Conservation (phyloP, 441 rosid genomes). For the Hura crepitans region DNA sequence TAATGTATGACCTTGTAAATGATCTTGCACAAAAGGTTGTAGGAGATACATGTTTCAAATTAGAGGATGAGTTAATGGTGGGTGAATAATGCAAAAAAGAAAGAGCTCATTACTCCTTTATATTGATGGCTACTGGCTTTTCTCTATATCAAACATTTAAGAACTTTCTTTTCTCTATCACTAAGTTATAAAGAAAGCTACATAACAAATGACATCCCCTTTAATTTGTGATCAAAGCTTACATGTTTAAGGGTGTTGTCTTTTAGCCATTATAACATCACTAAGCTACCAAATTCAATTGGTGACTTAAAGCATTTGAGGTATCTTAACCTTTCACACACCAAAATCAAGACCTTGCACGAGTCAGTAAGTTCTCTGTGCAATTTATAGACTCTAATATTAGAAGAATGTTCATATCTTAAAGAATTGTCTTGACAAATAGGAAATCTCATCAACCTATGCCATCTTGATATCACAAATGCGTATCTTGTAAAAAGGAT, state of each 20-base stretch:
- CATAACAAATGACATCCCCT: background rate
- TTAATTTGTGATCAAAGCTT: background rate
- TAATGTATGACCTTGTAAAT: constrained; percentile 33
- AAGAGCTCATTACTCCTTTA: constrained; percentile 6
- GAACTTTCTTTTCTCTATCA: constrained; percentile 7
- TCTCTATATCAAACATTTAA: background rate
- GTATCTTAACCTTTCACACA: constrained; percentile 16
- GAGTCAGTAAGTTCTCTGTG: background rate
- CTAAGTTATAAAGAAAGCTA: constrained; percentile 6
- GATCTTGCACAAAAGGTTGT: constrained; percentile 26
- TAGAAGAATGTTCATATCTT: constrained; percentile 10
- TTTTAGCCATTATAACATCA: constrained; percentile 1
- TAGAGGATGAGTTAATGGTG: background rate
- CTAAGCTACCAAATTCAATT: background rate
- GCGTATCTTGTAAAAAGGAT: background rate
- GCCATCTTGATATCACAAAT: constrained; percentile 21
- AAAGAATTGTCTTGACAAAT: constrained; percentile 18
- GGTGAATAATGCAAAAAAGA: background rate
- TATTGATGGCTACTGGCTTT: background rate
- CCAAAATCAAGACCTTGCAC: background rate
- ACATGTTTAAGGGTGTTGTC: background rate
- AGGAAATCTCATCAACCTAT: constrained; percentile 16
- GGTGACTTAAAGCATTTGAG: constrained; percentile 13
- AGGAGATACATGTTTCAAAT: constrained; percentile 12
- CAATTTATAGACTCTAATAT: constrained; percentile 12